A percentile compares a stretch with the other conserved stretches of the same genome.
Evolutionary conservation across 1,284 basidiomycete genomes (phyloP).

Genomic region (Tilletia walkeri): DNA sequence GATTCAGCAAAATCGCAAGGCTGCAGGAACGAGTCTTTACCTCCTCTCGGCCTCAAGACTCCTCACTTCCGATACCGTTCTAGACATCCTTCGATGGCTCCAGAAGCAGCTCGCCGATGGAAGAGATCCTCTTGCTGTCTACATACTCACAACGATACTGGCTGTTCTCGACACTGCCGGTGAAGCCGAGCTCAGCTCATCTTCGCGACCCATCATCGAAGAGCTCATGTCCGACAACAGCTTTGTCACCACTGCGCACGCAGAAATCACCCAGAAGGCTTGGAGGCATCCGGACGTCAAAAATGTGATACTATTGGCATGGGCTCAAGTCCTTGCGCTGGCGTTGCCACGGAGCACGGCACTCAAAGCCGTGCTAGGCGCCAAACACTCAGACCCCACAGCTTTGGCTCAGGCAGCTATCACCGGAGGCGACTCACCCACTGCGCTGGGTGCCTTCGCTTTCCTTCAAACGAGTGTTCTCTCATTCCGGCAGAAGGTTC

Average conservation of each 20-base stretch:
- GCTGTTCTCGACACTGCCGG: slow-evolving; percentile 66
- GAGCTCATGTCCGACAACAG: slow-evolving; percentile 41
- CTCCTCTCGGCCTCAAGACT: slow-evolving; percentile 45
- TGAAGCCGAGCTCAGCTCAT: not conserved
- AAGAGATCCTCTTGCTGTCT: slow-evolving; percentile 67
- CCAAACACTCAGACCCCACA: slow-evolving; percentile 39
- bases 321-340: slow-evolving; percentile 67
- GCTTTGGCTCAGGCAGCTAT: slow-evolving; percentile 20
- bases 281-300: slow-evolving; percentile 77
- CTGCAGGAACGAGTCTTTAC: slow-evolving; percentile 48
- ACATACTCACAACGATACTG: slow-evolving; percentile 70
- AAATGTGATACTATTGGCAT: slow-evolving; percentile 75
- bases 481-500: slow-evolving; percentile 52
- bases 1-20: slow-evolving; percentile 45
- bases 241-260: slow-evolving; percentile 45
- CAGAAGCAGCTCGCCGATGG: slow-evolving; percentile 23
- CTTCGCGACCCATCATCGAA: slow-evolving; percentile 24
- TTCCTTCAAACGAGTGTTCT: slow-evolving; percentile 63
- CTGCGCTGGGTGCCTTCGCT: slow-evolving; percentile 67
- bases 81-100: slow-evolving; percentile 35
- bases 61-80: slow-evolving; percentile 29
- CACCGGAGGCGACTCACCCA: slow-evolving; percentile 19
- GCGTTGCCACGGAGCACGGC: slow-evolving; percentile 39
- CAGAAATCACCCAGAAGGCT: slow-evolving; percentile 38
- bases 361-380: slow-evolving; percentile 39